Percentiles rank a stretch among this genome's conserved stretches.
These are phyloP conservation scores for Exobasidium cylindrosporum DNA, from an alignment of 1,284 basidiomycete genomes.

Conservation along the genomic window DNA sequence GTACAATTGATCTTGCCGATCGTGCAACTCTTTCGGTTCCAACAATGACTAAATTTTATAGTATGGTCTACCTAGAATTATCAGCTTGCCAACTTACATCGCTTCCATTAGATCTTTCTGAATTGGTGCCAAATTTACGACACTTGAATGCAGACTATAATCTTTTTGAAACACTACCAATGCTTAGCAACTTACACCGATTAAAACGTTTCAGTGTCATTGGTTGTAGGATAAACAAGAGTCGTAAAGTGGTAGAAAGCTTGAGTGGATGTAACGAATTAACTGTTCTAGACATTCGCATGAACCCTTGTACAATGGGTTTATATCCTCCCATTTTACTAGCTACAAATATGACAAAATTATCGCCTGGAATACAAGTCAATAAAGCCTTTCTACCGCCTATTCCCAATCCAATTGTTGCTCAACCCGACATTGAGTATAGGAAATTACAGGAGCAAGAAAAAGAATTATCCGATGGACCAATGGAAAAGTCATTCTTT, in stretches of 20 bases:
- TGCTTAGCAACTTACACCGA: conserved; percentile 28
- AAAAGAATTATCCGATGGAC: conserved; percentile 23
- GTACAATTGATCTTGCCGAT: not conserved
- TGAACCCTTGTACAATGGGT: conserved; percentile 50
- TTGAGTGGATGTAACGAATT: conserved; percentile 37
- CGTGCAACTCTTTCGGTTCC: not conserved
- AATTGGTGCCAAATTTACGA: conserved; percentile 77
- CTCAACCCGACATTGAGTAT: conserved; percentile 33
- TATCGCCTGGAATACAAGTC: not conserved
- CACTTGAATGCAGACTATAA: conserved; percentile 68
- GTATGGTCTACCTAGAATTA: conserved; percentile 86
- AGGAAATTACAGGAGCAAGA: conserved; percentile 12
- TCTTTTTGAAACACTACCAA: conserved; percentile 36
- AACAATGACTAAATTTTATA: conserved; percentile 64
- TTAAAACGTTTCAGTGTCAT: conserved; percentile 49
- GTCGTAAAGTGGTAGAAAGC: conserved; percentile 33
- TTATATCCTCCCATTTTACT: conserved; percentile 48
- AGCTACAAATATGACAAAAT: not conserved
- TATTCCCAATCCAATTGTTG: conserved; percentile 41
- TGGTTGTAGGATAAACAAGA: conserved; percentile 41
- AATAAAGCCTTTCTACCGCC: conserved; percentile 28
- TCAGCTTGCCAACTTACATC: conserved; percentile 81
- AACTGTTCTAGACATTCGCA: conserved; percentile 43
- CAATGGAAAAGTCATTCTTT: conserved; percentile 48
- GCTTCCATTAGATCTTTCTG: conserved; percentile 69